Evolutionary conservation across 352 stramenopile species (phyloP), one percentile per base, ranked within the genome.

Genomic region (Phytophthora aleatoria): DNA sequence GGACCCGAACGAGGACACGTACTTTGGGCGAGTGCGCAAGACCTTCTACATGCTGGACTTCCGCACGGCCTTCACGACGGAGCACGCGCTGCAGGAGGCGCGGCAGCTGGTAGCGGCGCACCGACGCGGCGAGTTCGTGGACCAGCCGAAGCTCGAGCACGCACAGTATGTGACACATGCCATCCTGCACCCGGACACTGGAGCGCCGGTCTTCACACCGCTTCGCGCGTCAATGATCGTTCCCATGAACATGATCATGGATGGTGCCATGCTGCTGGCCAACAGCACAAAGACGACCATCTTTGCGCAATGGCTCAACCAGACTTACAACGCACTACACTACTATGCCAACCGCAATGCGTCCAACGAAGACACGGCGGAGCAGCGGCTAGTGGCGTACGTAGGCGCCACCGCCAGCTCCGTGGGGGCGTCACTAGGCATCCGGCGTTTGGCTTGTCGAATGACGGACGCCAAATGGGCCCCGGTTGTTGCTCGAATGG

Each of bases 291-390:
- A 62, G 44, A 79, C 83, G 52, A 94, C 86, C 16, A 67, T 95
- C 61, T 79, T 90, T 15, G 84, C 84, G 30, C 88, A 96, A 57
- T 94, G 83, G 86, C 82, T 96, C 43, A 96, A 96, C 62, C 88
- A 96, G 67, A 93, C 85, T 41, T 96, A 96, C 79, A 96, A 96
- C 57, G 88, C 88, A n/a, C 68, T 95, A 54, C 88, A 96, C 70
- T 96, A 96, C 70, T 94, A 94, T 65, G 88, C 88, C 56, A 96
- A 96, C 61, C 88, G 85, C 57, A 96, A 96, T 52, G 84, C 84
- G 8, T 91, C 81, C 26, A 95, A 94, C 57, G 76, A 94, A 38
- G 88, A 96, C 69, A 89, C 85, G 57, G 66, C 81, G 6, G 60
- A 83, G 67, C 83, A 93, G 71, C 85, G 85, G 3, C 30, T 86